These are phyloP conservation scores for Backusella liffmaniae DNA, from an alignment of 192 early-diverging fungal species.

Conservation along the genomic window DNA sequence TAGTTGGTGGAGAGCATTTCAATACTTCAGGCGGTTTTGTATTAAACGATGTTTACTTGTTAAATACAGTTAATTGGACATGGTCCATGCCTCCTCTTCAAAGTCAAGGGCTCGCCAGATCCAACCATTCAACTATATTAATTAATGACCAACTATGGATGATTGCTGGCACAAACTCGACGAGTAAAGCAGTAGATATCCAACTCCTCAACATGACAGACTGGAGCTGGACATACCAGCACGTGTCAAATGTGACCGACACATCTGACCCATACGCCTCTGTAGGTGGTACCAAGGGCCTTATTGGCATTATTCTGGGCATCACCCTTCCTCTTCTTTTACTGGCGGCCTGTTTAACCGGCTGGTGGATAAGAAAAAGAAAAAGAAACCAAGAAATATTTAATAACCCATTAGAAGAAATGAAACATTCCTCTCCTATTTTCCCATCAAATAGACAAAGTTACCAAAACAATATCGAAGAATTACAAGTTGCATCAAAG, in stretches of 20 bases:
- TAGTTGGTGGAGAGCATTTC: constrained; percentile 5
- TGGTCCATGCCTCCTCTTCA: not conserved
- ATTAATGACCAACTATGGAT: constrained; percentile 14
- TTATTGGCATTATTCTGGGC: not conserved
- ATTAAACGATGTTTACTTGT: constrained; percentile 1
- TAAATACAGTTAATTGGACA: not conserved
- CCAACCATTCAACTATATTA: constrained; percentile 15
- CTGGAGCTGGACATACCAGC: constrained; percentile 7
- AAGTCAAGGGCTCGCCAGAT: not conserved
- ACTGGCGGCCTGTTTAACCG: constrained; percentile 5
- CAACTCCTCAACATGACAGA: not conserved
- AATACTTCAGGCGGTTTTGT: not conserved
- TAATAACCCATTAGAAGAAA: not conserved
- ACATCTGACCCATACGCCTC: not conserved
- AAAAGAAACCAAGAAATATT: not conserved
- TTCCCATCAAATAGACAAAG: not conserved
- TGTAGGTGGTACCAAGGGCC: not conserved
- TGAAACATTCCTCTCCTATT: not conserved
- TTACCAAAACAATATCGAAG: not conserved
- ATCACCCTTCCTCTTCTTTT: not conserved
- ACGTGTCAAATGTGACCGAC: not conserved
- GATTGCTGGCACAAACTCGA: constrained; percentile 8
- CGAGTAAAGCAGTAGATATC: constrained; percentile 9
- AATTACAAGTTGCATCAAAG: not conserved
- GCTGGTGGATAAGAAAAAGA: not conserved